phyloP scores from a whole-genome alignment of 1,284 basidiomycete genomes.

The Cutaneotrichosporon daszewskae region DNA sequence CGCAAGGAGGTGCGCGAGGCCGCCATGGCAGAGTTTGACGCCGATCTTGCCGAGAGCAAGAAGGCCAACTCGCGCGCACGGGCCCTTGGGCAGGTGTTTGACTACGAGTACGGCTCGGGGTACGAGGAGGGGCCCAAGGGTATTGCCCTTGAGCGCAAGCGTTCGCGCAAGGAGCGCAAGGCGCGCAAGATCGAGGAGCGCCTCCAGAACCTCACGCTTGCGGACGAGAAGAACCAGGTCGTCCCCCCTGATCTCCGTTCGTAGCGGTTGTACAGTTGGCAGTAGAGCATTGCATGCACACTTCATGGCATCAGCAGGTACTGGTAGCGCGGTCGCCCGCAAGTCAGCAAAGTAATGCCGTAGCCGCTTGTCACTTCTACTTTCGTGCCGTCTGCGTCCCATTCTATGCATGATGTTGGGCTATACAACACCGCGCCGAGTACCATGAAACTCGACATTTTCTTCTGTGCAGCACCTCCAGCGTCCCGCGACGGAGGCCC shows the following conservation, averaged over 20 bases:
- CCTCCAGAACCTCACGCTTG: slow-evolving; percentile 11
- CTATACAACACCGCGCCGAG: not conserved
- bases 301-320: no score
- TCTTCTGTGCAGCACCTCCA: no score
- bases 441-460: no score
- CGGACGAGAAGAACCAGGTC: slow-evolving; percentile 29
- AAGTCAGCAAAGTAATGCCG: no score
- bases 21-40: slow-evolving; percentile 31
- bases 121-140: slow-evolving; percentile 24
- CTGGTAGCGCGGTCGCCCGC: no score
- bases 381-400: no score
- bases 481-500: no score
- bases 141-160: slow-evolving; percentile 5
- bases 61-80: slow-evolving; percentile 17
- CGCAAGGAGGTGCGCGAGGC: slow-evolving; percentile 40
- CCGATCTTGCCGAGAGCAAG: slow-evolving; percentile 17
- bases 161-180: slow-evolving; percentile 12
- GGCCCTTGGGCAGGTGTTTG: slow-evolving; percentile 19
- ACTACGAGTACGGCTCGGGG: slow-evolving; percentile 9
- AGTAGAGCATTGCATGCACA: no score
- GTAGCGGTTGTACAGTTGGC: no score
- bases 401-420: no score
- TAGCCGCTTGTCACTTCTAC: no score
- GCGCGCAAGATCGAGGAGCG: slow-evolving; percentile 9
- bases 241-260: slow-evolving; percentile 17